Evolutionary conservation across 371 early-diverging fungal species (phyloP), one percentile per base, ranked within the genome.

Genomic region (Syncephalastrum contaminatum): DNA sequence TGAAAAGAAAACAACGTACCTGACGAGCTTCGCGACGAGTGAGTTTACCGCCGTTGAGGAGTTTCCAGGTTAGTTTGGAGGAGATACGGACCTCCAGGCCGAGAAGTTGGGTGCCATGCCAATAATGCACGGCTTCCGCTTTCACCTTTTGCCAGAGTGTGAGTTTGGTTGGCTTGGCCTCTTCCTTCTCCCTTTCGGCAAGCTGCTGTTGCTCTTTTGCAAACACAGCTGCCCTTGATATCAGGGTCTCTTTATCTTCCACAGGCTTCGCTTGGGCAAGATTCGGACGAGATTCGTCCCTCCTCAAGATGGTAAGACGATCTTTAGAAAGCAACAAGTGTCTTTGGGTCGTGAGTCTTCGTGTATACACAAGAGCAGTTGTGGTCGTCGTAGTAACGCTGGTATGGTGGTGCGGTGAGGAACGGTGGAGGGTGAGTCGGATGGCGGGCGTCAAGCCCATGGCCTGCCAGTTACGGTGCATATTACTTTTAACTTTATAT

Each of bases 101-200:
- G 24, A 98, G 75, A 16, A 97, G 83, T 72, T 95, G 92, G 18
- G 92, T 88, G 14, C 97, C 98, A 53, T 94, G 88, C 95, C 95
- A 95, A 77, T 94, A 93, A 76, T 98, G 98, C 40, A 84, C 66
- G 14, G 86, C 83, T 70, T 97, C 98, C n/a, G 90, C 87, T 75
- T 96, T 96, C 61, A 96, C 82, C 46, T 88, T 77, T 51, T 80
- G 82, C 86, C 82, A 80, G 3, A 91, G 46, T 19, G 90, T 80
- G 36, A 30, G 36, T 64, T 88, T 88, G 57, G 88, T 88, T 20
- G 77, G 77, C 44, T 79, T 82, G 18, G 57, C 46, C 12, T 30
- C 36, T 30, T 30, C 36, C 36, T 30, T 5, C 0, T 43, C 48
- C 16, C 36, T 30, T 10, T 30, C 36, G 36, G 56, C 56, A 4